Evolutionary conservation across 768 basidiomycete species (phyloP), one percentile per base, ranked within the genome.

Genomic region (Lactarius sp.): DNA sequence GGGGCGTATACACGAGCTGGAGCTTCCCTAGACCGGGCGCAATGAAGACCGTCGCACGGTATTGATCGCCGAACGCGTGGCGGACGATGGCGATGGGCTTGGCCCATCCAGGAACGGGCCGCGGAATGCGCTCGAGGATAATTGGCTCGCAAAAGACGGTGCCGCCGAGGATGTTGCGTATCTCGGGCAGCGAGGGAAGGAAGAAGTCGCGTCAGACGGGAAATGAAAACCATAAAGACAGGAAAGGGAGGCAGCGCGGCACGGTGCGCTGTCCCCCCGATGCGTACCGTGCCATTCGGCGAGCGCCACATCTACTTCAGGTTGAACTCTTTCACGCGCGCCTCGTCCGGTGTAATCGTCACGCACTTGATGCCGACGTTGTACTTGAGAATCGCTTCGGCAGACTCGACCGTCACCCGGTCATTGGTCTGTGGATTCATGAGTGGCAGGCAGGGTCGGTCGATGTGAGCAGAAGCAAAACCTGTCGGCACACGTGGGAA

Each of bases 91-190:
- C 80, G 71, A 98, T 99, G 51, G 97, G 95, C 71, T 98, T 94
- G 59, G 85, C 81, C 97, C 97, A 99, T 44, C 97, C 96, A 44
- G 97, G 97, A 44, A 98, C 82, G 8, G 95, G 93, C 72, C 88
- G 89, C 37, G 96, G 97, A 72, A 99, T 90, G 68, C 86, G 85
- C 56, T 86, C 74, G 34, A 98, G 83, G 73, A 98, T 87, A 77
- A 99, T 98, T 69, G 97, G 97, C 75, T 97, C 97, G 66, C 97
- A 87, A 85, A 98, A 98, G 59, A 99, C 95, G n/a, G 97, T 98
- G 47, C 97, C 97, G 36, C 94, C 94, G 55, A 98, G 86, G 72
- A 98, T 97, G 74, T 98, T 99, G 66, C 95, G 90, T 75, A 98
- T 98, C 86, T 91, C 6, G 6, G 14, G 36, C 42, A 47, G 31